Base-by-base conservation (phyloP, 257 asterid species). In the Avicennia marina region DNA sequence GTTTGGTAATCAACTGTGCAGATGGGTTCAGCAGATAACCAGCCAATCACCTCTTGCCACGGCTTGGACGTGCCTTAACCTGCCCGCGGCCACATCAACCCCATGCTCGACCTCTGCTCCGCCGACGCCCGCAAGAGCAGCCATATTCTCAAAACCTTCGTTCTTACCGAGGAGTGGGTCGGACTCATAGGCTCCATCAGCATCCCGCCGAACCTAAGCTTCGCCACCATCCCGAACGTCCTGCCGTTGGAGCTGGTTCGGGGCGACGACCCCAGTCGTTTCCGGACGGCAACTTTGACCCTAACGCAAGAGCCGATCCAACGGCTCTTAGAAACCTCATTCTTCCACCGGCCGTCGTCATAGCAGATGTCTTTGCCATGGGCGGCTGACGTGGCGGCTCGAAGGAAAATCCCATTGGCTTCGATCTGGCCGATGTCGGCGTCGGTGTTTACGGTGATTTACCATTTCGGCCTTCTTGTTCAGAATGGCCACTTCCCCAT, bases 351-450 rank as follows among this genome's bases (percentile, higher is more conserved):
- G 78, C 7, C 84, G 79, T 0, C 13, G 70, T 83, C 1, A 49
- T 86, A 1, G 66, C 41, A 5, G 95, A 86, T 39, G 39, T 65
- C 7, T n/a, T 66, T 1, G 10, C 76, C 66, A 17, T 80, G 89
- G 85, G 72, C 52, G 0, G 53, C 48, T 1, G 62, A 61, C 1
- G 33, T 76, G 12, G 84, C 70, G 3, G 48, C 31, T 0, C 61
- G 79, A 53, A 70, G 79, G 78, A 73, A 62, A 60, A 72, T 86
- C 46, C 87, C 80, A 56, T 49, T 81, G 65, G 93, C 84, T 27
- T 43, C 67, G 2, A 6, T 75, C 39, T 86, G 82, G 81, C 17
- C 82, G 4, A 65, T 67, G 85, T 71, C 89, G 34, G 81, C 90
- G 1, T 53, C 80, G 17, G 55, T 74, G 26, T 86, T 64, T 58